These are phyloP conservation scores for Kalmusia sp. DNA, from an alignment of 2,329 filamentous ascomycete genomes.

Conservation along the genomic window DNA sequence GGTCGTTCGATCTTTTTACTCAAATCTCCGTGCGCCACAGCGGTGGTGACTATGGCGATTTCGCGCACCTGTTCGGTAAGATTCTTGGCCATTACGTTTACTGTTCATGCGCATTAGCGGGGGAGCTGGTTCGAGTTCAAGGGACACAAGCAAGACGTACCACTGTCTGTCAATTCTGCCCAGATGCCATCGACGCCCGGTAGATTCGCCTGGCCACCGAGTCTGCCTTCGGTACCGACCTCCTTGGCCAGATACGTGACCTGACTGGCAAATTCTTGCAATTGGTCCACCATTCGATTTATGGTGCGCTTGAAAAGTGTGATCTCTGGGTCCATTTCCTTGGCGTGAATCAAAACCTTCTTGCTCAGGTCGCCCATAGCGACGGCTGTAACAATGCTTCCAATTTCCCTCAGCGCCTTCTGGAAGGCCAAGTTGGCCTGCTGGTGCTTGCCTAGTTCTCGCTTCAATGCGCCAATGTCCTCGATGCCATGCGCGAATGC, in stretches of 20 bases:
- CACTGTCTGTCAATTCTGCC: slow-evolving; percentile 83
- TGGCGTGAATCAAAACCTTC: slow-evolving; percentile 92
- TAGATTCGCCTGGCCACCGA: slow-evolving; percentile 92
- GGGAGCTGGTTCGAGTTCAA: too few species aligned
- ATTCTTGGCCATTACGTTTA: slow-evolving; percentile 99
- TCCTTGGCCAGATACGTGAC: slow-evolving; percentile 94
- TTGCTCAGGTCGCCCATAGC: slow-evolving; percentile 95
- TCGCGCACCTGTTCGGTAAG: slow-evolving; percentile 96
- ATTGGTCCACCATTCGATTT: slow-evolving; percentile 98
- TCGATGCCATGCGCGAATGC: slow-evolving; percentile 80
- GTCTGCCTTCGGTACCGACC: slow-evolving; percentile 92
- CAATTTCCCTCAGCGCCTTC: slow-evolving; percentile 94
- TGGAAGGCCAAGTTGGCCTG: slow-evolving; percentile 99
- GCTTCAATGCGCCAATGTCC: slow-evolving; percentile 87
- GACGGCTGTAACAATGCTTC: slow-evolving; percentile 95
- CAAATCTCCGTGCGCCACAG: slow-evolving; percentile 91
- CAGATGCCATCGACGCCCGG: slow-evolving; percentile 95
- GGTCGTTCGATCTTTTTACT: slow-evolving; percentile 96
- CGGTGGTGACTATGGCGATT: slow-evolving; percentile 95
- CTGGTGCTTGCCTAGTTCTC: slow-evolving; percentile 95
- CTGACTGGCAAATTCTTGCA: slow-evolving; percentile 95
- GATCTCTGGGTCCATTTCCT: slow-evolving; percentile 98
- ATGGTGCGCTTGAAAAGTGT: slow-evolving; percentile 97
- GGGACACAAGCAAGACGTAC: slow-evolving; percentile 43
- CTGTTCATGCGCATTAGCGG: slow-evolving; percentile 51